phyloP scores from a whole-genome alignment of 305 asterid genomes.

The Andrographis paniculata region DNA sequence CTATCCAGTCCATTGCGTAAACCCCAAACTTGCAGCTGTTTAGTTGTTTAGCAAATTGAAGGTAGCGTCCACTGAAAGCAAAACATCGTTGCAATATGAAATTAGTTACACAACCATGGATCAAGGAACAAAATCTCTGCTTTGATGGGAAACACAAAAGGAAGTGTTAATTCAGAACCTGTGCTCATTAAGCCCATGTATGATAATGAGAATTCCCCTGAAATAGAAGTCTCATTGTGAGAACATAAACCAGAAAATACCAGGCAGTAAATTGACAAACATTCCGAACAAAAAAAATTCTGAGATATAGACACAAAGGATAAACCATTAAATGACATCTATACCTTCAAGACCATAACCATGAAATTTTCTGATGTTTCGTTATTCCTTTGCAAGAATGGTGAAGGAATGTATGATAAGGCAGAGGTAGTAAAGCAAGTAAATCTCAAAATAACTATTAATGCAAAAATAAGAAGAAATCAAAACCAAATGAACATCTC shows the following conservation, averaged over 20 bases:
- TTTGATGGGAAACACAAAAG: slow-evolving; percentile 5
- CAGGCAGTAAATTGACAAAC: slow-evolving; percentile 11
- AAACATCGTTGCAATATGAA: slow-evolving; percentile 18
- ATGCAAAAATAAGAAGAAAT: too few species aligned
- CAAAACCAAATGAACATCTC: neutral
- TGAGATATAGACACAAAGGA: neutral
- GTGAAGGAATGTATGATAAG: too few species aligned
- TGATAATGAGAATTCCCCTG: slow-evolving; percentile 85
- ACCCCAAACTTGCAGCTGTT: slow-evolving; percentile 72
- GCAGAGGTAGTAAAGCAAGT: too few species aligned
- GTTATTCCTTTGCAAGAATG: too few species aligned
- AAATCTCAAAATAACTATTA: too few species aligned
- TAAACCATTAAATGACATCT: neutral
- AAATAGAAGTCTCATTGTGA: slow-evolving; percentile 19
- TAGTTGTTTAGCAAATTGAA: slow-evolving; percentile 73
- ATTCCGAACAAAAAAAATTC: slow-evolving; percentile 2
- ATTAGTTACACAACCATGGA: slow-evolving; percentile 15
- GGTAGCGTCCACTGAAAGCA: slow-evolving; percentile 72
- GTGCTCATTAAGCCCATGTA: slow-evolving; percentile 97
- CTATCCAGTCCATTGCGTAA: slow-evolving; percentile 97
- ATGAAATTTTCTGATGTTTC: too few species aligned
- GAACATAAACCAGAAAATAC: slow-evolving; percentile 9
- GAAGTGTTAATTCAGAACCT: slow-evolving; percentile 31
- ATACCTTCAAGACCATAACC: too few species aligned
- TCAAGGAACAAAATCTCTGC: slow-evolving; percentile 4